Evolutionary conservation across 345 rosid species (phyloP), one percentile per base, ranked within the genome.

Genomic region (Arabis alpina): DNA sequence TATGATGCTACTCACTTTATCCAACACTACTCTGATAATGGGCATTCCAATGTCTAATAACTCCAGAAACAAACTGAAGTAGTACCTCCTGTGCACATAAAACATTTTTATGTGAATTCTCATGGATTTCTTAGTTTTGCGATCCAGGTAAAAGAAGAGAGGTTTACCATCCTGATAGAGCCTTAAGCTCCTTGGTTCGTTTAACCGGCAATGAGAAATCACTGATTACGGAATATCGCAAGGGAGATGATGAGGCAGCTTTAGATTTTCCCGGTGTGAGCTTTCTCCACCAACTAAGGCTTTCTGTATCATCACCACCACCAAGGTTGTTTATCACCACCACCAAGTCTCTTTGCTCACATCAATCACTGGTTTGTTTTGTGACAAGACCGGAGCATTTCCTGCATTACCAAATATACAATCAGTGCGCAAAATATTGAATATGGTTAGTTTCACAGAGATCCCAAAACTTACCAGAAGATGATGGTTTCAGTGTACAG

Each of bases 51-150:
- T 89, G 83, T 91, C 96, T 32, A 90, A 86, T 51, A 93, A 71
- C 85, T 91, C 97, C 0, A 91, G 87, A 81, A 85, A 87, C 54
- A 93, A 76, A 76, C 96, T 87, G 83, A 85, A 86, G 87, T 84
- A 89, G 77, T 89, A 91, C 76, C 90, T 85, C 97, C 98, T 91
- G 86, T 73, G 74, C 53, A 63, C 39, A 64, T 54, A 44, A 43
- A 56, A 41, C 40, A 10, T 16, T 25, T 30, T 56, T 39, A 14
- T 60, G 41, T 61, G 6, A 43, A 24, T 10, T 45, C 1, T 45
- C 10, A 12, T 55, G 3, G 15, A 23, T 1, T 0, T 19, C 25
- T 45, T 3, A 47, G 66, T 63, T 37, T 54, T 11, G 50, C 41
- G 63, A 39, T 12, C 5, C n/a, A 42, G 58, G 52, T 25, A 13